These are phyloP conservation scores for Lipomyces kockii DNA, from an alignment of 805 yeast species.

Conservation along the genomic window DNA sequence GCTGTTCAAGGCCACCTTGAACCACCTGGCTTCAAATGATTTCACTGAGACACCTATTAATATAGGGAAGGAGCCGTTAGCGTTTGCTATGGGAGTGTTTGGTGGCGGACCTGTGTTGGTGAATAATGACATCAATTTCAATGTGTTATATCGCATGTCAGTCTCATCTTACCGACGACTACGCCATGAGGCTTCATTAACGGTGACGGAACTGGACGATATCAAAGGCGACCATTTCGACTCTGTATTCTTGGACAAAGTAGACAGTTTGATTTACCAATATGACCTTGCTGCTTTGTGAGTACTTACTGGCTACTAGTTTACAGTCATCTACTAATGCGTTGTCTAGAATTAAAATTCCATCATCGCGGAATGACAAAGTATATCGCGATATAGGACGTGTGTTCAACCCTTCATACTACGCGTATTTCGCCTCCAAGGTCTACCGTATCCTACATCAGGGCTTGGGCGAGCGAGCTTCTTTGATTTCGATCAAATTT, in stretches of 20 bases:
- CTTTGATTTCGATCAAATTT: slow-evolving; percentile 43
- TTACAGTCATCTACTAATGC: background rate
- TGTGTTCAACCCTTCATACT: slow-evolving; percentile 29
- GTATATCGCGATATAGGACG: slow-evolving; percentile 24
- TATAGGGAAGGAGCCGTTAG: slow-evolving; percentile 3
- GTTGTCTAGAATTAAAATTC: slow-evolving; percentile 14
- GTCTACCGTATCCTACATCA: slow-evolving; percentile 37
- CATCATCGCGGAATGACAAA: slow-evolving; percentile 23
- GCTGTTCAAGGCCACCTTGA: slow-evolving; percentile 84
- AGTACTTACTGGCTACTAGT: background rate
- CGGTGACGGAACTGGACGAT: slow-evolving; percentile 73
- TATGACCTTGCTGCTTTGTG: slow-evolving; percentile 57
- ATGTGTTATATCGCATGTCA: slow-evolving; percentile 30
- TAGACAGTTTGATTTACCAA: slow-evolving; percentile 55
- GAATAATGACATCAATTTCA: slow-evolving; percentile 19
- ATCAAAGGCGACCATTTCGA: slow-evolving; percentile 83
- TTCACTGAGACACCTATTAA: slow-evolving; percentile 47
- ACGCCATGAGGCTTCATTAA: slow-evolving; percentile 67
- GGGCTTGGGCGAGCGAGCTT: slow-evolving; percentile 47
- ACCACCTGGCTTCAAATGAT: slow-evolving; percentile 81
- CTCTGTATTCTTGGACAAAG: slow-evolving; percentile 68
- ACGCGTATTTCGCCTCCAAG: slow-evolving; percentile 51
- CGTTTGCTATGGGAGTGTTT: slow-evolving; percentile 10
- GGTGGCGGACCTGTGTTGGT: slow-evolving; percentile 23
- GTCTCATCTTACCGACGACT: slow-evolving; percentile 14